Evolutionary conservation across 2,329 filamentous ascomycete genomes (phyloP), one percentile per base, ranked within the genome.

Genomic region (Alternaria alternata): DNA sequence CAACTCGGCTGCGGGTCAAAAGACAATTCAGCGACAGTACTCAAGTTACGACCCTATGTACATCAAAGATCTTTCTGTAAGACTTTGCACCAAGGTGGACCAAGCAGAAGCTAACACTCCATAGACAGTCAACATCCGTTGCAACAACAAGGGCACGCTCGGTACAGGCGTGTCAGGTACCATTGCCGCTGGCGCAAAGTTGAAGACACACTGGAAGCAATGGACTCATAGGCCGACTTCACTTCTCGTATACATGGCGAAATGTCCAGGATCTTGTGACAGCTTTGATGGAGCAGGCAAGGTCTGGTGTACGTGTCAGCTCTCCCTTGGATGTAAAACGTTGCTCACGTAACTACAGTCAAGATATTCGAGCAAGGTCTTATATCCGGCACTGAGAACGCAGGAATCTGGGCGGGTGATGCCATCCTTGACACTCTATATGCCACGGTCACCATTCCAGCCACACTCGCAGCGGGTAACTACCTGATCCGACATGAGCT

Each of bases 401-500:
- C 78, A 24, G 80, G 81, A 12, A 79, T 78, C 63, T 85, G 84
- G 83, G 84, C 81, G 14, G 83, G 82, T 0, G 83, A 81, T 2
- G 61, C 80, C 7, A 81, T 86, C 53, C 67, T 78, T 32, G 78
- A 80, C 60, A 81, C 79, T 8, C 74, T 83, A 11, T 71, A 81
- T 59, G 87, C 81, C 80, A 83, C 82, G 3, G 81, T 79, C 75
- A 84, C 77, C 14, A 83, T 87, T 61, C 85, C 85, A 2, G 69
- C 76, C 83, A 74, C 47, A 20, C 59, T 73, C 3, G 81, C 81
- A 20, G 77, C 85, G 1, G 85, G 86, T 51, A 83, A 85, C 71
- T 87, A 87, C 69, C 79, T 87, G 59, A 82, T 87, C 73, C 81
- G 85, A 55, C 85, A 87, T 72, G 85, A 87, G 78, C 76, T 87